Percentiles rank a stretch among this genome's conserved stretches.
Conservation (phyloP, 1,284 basidiomycete species). For the Ustilago nuda region DNA sequence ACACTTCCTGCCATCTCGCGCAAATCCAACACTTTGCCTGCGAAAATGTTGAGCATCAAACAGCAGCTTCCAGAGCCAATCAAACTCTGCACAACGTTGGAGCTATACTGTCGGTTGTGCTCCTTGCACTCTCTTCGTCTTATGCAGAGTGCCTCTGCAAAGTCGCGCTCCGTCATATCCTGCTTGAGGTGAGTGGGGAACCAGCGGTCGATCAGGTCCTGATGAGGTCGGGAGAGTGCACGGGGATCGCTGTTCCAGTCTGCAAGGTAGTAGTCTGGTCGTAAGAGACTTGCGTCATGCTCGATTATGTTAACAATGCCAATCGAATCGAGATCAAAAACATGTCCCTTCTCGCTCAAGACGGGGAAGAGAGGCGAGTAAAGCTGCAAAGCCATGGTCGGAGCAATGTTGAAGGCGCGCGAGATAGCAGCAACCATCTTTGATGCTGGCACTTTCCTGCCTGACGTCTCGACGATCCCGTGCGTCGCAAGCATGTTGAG, state of each 20-base stretch:
- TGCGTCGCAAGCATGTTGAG: slow-evolving; percentile 44
- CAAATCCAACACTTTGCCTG: slow-evolving; percentile 32
- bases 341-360: slow-evolving; percentile 24
- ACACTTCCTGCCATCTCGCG: slow-evolving; percentile 45
- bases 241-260: slow-evolving; percentile 27
- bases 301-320: slow-evolving; percentile 40
- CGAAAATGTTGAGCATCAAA: slow-evolving; percentile 48
- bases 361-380: slow-evolving; percentile 43
- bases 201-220: slow-evolving; percentile 48
- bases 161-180: slow-evolving; percentile 34
- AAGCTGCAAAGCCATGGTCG: slow-evolving; percentile 51
- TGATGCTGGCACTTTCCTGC: slow-evolving; percentile 30
- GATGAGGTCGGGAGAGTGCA: slow-evolving; percentile 41
- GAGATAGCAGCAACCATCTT: slow-evolving; percentile 38
- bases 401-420: slow-evolving; percentile 45
- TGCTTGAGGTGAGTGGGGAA: slow-evolving; percentile 35
- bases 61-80: slow-evolving; percentile 47
- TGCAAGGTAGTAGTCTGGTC: slow-evolving; percentile 37
- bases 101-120: slow-evolving; percentile 34
- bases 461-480: slow-evolving; percentile 32
- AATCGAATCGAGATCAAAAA: slow-evolving; percentile 35
- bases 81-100: slow-evolving; percentile 34
- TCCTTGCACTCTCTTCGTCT: slow-evolving; percentile 31
- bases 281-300: slow-evolving; percentile 41
- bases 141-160: slow-evolving; percentile 31